Evolutionary conservation across 1,284 basidiomycete species (phyloP).

Genomic region (Pseudozyma pruni): DNA sequence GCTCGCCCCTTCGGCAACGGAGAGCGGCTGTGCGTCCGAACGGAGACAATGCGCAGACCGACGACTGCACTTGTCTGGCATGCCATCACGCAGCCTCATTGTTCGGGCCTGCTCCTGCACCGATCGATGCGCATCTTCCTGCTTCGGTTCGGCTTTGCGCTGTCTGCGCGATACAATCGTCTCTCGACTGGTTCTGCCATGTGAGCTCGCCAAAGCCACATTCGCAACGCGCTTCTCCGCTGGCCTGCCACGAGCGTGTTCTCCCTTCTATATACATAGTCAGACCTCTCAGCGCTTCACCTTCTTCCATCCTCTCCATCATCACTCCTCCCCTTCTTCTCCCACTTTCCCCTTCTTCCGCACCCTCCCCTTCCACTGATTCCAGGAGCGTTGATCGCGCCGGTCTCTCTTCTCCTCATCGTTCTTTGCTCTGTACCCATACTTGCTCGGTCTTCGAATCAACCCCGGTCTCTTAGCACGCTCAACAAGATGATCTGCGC

Average conservation of each 20-base stretch:
- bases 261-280: constrained; percentile 10
- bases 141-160: too few relatives aligned
- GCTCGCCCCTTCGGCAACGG: too few relatives aligned
- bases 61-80: too few relatives aligned
- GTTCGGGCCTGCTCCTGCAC: too few relatives aligned
- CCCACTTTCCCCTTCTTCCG: constrained; percentile 2
- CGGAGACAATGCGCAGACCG: too few relatives aligned
- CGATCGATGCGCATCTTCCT: too few relatives aligned
- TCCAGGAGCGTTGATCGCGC: constrained; percentile 48
- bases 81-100: too few relatives aligned
- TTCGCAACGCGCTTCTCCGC: neutral
- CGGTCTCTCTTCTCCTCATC: constrained; percentile 13
- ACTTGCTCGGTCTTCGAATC: constrained; percentile 1
- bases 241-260: neutral
- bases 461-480: neutral
- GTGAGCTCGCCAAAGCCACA: neutral
- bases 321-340: constrained; percentile 6
- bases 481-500: constrained; percentile 26
- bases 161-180: too few relatives aligned
- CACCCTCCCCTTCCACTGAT: constrained; percentile 1
- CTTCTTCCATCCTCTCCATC: constrained; percentile 4
- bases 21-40: too few relatives aligned
- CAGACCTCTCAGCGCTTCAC: neutral
- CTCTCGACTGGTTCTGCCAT: too few relatives aligned
- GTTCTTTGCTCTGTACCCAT: neutral